Conservation (phyloP, 345 rosid species). For the Aethionema arabicum region DNA sequence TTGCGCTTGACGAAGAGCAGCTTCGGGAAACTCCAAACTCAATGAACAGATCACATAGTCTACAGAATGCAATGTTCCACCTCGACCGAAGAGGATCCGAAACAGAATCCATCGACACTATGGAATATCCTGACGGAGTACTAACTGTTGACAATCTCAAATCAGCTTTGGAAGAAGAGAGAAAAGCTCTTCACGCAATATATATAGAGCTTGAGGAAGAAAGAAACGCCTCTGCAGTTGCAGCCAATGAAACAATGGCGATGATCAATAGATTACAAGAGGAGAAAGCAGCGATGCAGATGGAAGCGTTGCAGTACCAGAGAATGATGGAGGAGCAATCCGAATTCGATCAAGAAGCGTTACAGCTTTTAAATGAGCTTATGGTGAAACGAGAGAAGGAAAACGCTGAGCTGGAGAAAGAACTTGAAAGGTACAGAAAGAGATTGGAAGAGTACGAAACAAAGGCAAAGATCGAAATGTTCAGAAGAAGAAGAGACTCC, state of each 20-base stretch:
- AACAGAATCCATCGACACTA: slow-evolving; percentile 59
- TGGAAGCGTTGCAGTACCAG: slow-evolving; percentile 98
- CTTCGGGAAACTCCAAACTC: slow-evolving; percentile 64
- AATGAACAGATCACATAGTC: slow-evolving; percentile 50
- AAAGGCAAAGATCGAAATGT: slow-evolving; percentile 53
- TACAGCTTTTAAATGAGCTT: slow-evolving; percentile 83
- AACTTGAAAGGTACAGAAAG: slow-evolving; percentile 63
- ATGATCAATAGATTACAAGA: slow-evolving; percentile 98
- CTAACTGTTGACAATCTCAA: slow-evolving; percentile 64
- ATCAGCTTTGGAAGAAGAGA: slow-evolving; percentile 56
- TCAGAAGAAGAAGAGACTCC: slow-evolving; percentile 55
- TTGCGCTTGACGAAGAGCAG: slow-evolving; percentile 54
- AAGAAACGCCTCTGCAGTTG: slow-evolving; percentile 89
- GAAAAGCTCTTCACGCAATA: slow-evolving; percentile 64
- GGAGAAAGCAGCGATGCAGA: slow-evolving; percentile 98
- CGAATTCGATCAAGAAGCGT: slow-evolving; percentile 94
- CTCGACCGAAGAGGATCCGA: slow-evolving; percentile 54
- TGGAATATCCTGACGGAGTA: slow-evolving; percentile 53
- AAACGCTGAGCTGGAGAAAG: slow-evolving; percentile 72
- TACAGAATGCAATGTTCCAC: slow-evolving; percentile 54
- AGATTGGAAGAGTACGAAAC: slow-evolving; percentile 66
- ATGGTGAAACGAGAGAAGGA: slow-evolving; percentile 82
- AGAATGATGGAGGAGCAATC: slow-evolving; percentile 99
- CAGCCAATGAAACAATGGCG: slow-evolving; percentile 96
- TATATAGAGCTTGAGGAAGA: slow-evolving; percentile 91